These are phyloP conservation scores for Phalaenopsis aphrodite DNA, from an alignment of 106 monocot species.

Conservation along the genomic window DNA sequence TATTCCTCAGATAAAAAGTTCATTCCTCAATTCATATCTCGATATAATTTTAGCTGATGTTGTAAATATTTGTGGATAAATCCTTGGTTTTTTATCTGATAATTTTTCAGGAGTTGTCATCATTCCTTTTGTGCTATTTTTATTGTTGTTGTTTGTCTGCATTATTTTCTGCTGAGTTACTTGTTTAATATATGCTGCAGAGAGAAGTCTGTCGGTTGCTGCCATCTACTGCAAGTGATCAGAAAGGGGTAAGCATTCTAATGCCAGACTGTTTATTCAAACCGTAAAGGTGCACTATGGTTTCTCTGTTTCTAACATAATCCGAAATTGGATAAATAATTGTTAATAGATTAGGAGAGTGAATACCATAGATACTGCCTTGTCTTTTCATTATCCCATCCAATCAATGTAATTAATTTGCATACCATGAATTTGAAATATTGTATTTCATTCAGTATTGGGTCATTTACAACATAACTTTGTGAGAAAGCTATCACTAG, in stretches of 20 bases:
- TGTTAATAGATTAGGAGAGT: neutral
- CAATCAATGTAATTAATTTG: neutral
- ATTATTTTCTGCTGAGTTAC: slow-evolving; percentile 1
- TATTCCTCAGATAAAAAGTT: neutral
- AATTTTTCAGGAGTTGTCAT: neutral
- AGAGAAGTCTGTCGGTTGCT: slow-evolving; percentile 85
- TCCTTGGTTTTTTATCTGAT: neutral
- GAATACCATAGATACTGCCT: neutral
- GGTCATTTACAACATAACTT: neutral
- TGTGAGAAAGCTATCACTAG: neutral
- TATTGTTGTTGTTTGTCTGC: neutral
- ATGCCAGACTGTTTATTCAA: neutral
- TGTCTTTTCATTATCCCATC: neutral
- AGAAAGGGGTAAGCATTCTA: slow-evolving; percentile 77
- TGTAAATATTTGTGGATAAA: neutral
- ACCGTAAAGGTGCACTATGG: neutral
- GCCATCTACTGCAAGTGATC: slow-evolving; percentile 54
- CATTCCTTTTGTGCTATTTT: neutral
- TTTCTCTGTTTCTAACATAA: neutral
- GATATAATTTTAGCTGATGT: neutral
- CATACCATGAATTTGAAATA: neutral
- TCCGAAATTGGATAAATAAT: neutral
- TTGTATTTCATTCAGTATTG: neutral
- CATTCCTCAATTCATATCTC: neutral
- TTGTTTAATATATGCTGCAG: slow-evolving; percentile 32